Base-by-base conservation (phyloP, 2,329 filamentous ascomycete genomes). In the Colletotrichum trifolii region DNA sequence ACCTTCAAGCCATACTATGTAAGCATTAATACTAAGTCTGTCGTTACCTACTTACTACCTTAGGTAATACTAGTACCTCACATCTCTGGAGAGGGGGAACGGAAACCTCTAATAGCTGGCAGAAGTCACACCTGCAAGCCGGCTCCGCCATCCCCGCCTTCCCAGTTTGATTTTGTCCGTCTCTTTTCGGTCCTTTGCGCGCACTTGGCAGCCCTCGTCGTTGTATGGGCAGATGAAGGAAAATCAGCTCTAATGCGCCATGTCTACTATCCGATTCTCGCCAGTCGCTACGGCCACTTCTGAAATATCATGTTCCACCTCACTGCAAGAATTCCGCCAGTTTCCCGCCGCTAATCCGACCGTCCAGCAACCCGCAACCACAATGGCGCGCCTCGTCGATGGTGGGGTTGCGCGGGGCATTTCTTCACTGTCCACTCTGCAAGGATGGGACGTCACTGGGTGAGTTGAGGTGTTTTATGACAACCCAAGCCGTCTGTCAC, bases 391-490 rank as follows among this genome's bases (percentile, higher is more conserved):
- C 52, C 49, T 53, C 55, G 48, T 42, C 42, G 11, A 54, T 54
- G 53, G 63, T 66, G 63, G 63, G 63, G 63, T 63, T 62, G 12
- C 63, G 63, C 47, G 63, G 63, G 53, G 58, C 62, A 65, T 17
- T 60, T 53, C 36, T 57, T 63, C 53, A 56, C 47, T 50, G n/a
- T 56, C 52, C 35, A 17, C 47, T 45, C 46, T 40, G 40, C 63
- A 66, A 47, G 63, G 62, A 57, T 66, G 8, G 38, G 53, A 62
- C 63, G 52, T 66, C 59, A 66, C 63, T 43, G 39, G 36, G 48
- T 66, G 63, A 63, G 63, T 42, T 66, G 63, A 63, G 63, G 42
- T 66, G 63, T 66, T 63, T 66, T 66, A n/a, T 66, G 47, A 47
- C 52, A 63, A 53, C 58, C 63, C 42, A 25, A 25, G 47, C 53